Percentiles rank a stretch among this genome's conserved stretches.
These are phyloP conservation scores for Carex cristatella DNA, from an alignment of 176 grass and related monocot species.

Conservation along the genomic window DNA sequence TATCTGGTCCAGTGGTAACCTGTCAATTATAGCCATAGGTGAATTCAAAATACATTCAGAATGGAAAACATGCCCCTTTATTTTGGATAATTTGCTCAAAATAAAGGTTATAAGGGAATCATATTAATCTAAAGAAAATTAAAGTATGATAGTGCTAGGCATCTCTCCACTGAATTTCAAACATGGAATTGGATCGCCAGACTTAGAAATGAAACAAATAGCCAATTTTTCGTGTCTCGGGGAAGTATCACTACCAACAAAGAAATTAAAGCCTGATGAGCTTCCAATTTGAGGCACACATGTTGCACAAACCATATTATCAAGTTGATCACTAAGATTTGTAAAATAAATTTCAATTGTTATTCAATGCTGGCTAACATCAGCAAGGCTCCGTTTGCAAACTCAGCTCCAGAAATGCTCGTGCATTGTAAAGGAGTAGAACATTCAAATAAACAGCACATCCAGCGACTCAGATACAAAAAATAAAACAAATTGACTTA, in stretches of 20 bases:
- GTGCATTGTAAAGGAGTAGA: neutral
- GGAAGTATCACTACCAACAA: neutral
- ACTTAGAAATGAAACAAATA: slow-evolving; percentile 5
- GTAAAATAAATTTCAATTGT: neutral
- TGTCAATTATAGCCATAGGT: slow-evolving; percentile 26
- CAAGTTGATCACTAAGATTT: neutral
- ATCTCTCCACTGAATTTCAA: neutral
- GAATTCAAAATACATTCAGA: neutral
- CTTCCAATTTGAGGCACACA: neutral
- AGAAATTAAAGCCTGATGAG: neutral
- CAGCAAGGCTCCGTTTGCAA: neutral
- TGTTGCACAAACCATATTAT: neutral
- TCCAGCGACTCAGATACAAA: neutral
- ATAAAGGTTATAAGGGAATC: neutral
- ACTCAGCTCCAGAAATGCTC: neutral
- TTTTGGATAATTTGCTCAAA: neutral
- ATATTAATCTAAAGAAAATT: neutral
- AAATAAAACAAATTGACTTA: slow-evolving; percentile 16
- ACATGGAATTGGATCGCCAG: neutral
- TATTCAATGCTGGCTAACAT: neutral
- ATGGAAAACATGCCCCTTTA: neutral
- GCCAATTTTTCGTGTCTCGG: neutral
- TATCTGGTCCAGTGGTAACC: slow-evolving; percentile 49
- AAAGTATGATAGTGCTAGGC: neutral
- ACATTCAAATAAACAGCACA: neutral